These are phyloP conservation scores for Boletellus deceptivus DNA, from an alignment of 1,284 basidiomycete genomes.

Conservation along the genomic window DNA sequence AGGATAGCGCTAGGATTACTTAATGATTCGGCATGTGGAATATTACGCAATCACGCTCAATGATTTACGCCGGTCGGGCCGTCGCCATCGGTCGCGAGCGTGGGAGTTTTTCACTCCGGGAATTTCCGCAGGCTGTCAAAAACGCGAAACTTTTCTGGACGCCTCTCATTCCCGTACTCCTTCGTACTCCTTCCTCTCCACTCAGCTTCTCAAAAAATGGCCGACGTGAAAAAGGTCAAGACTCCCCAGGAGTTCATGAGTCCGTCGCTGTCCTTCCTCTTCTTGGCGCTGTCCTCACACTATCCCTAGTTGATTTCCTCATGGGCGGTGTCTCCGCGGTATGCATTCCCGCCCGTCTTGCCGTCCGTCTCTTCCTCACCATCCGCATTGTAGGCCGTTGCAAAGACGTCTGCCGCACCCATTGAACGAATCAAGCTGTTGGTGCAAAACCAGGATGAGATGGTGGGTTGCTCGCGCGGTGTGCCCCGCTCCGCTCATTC, in stretches of 20 bases:
- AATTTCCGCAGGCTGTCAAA: conserved; percentile 39
- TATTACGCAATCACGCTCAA: neutral
- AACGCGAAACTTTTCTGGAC: conserved; percentile 37
- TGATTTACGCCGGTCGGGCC: neutral
- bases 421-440: conserved; percentile 99
- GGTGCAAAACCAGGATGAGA: conserved; percentile 97
- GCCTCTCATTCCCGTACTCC: conserved; percentile 35
- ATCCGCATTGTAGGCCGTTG: conserved; percentile 67
- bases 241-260: conserved; percentile 76
- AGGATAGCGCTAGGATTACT: conserved; percentile 18
- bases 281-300: conserved; percentile 3
- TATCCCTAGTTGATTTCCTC: conserved; percentile 73
- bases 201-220: conserved; percentile 65
- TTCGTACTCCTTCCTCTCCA: conserved; percentile 44
- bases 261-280: conserved; percentile 24
- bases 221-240: conserved; percentile 75
- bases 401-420: conserved; percentile 97
- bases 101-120: conserved; percentile 39
- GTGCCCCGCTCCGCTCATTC: conserved; percentile 15
- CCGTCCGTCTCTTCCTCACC: conserved; percentile 8
- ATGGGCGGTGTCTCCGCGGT: conserved; percentile 93
- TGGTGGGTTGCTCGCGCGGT: conserved; percentile 47
- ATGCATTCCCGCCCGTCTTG: conserved; percentile 32
- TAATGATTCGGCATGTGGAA: neutral
- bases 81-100: conserved; percentile 34